Conservation (phyloP, 495 filamentous ascomycete species). For the Daldinia grandis region DNA sequence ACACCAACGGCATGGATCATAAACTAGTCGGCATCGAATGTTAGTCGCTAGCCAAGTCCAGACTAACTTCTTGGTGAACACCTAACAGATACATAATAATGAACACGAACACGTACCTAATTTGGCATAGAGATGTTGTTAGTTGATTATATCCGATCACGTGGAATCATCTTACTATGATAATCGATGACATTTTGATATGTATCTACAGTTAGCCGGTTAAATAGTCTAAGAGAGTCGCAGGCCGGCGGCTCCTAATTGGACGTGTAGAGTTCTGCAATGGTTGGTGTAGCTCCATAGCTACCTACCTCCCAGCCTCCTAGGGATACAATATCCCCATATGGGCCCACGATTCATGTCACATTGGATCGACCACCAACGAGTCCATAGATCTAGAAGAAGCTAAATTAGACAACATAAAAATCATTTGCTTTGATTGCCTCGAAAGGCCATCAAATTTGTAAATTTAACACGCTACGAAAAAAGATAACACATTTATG, state of each 20-base stretch:
- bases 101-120: not conserved
- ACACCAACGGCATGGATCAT: not conserved
- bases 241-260: not conserved
- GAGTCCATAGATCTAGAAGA: not conserved
- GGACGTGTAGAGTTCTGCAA: not conserved
- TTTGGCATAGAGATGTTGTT: not conserved
- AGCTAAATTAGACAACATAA: not conserved
- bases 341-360: not conserved
- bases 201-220: not conserved
- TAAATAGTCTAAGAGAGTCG: not conserved
- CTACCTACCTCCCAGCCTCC: too few relatives aligned
- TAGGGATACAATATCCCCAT: not conserved
- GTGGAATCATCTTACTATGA: not conserved
- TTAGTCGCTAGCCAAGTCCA: slow-evolving; percentile 21
- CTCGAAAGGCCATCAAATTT: not conserved
- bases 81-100: slow-evolving; percentile 4
- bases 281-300: not conserved
- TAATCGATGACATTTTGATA: not conserved
- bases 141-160: not conserved
- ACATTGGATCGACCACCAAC: not conserved
- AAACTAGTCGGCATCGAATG: slow-evolving; percentile 1
- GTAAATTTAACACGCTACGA: too few relatives aligned
- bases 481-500: too few relatives aligned
- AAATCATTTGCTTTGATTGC: not conserved
- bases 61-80: slow-evolving; percentile 13